Evolutionary conservation across 1,139 yeast genomes (phyloP).

Genomic region (Sugiyamaella paludigena): DNA sequence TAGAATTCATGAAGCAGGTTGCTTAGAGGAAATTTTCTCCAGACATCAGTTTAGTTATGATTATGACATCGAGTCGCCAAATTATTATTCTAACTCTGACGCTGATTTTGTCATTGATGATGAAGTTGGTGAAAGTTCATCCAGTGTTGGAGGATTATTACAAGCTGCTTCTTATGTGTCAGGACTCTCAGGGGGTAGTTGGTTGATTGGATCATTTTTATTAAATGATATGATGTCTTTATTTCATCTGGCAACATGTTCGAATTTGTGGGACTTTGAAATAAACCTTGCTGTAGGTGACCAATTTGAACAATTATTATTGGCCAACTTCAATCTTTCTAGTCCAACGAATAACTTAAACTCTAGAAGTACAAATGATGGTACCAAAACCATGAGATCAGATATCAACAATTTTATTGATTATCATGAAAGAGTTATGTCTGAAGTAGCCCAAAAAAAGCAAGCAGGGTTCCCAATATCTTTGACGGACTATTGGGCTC

Average conservation of each 20-base stretch:
- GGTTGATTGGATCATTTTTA: conserved; percentile 77
- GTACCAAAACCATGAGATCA: conserved; percentile 49
- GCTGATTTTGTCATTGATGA: background rate
- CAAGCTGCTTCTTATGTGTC: conserved; percentile 70
- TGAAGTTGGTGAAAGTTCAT: background rate
- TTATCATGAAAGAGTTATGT: conserved; percentile 22
- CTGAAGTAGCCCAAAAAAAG: conserved; percentile 53
- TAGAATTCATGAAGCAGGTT: conserved; percentile 16
- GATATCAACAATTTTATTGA: conserved; percentile 49
- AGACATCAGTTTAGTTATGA: background rate
- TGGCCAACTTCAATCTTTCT: conserved; percentile 3
- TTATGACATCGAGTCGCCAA: background rate
- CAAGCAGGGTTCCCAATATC: conserved; percentile 69
- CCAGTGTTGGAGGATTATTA: conserved; percentile 59
- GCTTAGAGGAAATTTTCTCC: conserved; percentile 29
- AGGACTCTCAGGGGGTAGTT: conserved; percentile 79
- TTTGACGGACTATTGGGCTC: conserved; percentile 84
- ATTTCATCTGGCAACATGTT: conserved; percentile 42
- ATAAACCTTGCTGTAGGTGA: conserved; percentile 31
- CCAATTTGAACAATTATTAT: conserved; percentile 51
- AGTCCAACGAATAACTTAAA: conserved; percentile 30
- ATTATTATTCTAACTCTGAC: background rate
- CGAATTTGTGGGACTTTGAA: conserved; percentile 64
- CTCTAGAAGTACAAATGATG: conserved; percentile 65
- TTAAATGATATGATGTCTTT: conserved; percentile 51